Percentiles rank a stretch among this genome's conserved stretches.
phyloP scores from a whole-genome alignment of 176 grass and related monocot species.

The Eleusine coracana region DNA sequence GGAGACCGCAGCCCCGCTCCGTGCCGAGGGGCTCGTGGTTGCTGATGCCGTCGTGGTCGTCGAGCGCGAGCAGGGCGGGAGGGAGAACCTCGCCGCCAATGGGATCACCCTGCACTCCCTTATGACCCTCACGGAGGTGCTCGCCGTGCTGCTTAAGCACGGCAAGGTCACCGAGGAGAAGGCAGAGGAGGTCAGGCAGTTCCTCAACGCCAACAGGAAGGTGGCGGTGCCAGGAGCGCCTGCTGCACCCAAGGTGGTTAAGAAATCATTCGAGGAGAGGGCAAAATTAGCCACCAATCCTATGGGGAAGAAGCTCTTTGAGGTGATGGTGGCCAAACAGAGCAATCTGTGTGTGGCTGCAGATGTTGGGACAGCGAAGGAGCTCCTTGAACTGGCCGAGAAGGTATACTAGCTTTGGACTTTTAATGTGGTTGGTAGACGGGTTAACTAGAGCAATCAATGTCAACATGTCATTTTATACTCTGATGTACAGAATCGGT shows the following conservation, averaged over 20 bases:
- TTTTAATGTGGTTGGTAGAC: background rate
- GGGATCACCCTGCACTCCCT: constrained; percentile 79
- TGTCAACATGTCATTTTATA: background rate
- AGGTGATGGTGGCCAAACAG: constrained; percentile 88
- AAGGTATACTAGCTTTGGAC: constrained; percentile 46
- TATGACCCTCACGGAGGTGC: constrained; percentile 76
- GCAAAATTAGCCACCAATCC: constrained; percentile 63
- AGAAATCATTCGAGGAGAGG: constrained; percentile 62
- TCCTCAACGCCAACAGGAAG: constrained; percentile 80
- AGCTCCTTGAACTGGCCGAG: constrained; percentile 77
- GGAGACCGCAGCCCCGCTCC: constrained; percentile 72
- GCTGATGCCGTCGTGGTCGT: constrained; percentile 78
- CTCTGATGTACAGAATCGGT: background rate
- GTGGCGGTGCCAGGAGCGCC: constrained; percentile 60
- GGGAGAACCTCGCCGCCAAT: constrained; percentile 72
- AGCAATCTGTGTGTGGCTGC: constrained; percentile 88
- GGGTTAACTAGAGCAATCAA: background rate
- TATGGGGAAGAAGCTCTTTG: constrained; percentile 76
- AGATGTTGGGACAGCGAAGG: constrained; percentile 85
- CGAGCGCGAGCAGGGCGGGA: constrained; percentile 85
- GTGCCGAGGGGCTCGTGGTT: constrained; percentile 60
- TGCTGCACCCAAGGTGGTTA: constrained; percentile 14
- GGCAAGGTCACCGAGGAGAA: constrained; percentile 74
- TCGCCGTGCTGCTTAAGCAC: constrained; percentile 59
- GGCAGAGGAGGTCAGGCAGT: constrained; percentile 72